Base-by-base conservation (phyloP, 1,284 basidiomycete species). In the Takashimella tepidaria region DNA sequence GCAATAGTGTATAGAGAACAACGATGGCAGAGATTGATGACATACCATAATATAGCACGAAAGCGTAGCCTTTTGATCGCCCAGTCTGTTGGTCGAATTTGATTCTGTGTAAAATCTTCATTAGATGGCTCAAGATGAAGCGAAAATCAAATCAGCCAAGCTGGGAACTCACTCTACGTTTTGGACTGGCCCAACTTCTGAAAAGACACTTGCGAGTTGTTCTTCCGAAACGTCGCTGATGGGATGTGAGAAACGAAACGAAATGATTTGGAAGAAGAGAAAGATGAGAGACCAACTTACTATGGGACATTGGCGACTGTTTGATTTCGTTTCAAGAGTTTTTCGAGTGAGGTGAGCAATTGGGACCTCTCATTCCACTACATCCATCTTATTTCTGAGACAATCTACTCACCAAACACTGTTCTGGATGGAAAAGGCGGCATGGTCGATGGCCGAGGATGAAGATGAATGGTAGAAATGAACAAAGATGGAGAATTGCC, bases 21-120 rank as follows among this genome's bases (percentile, higher is more conserved):
- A 23, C 19, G 24, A 41, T 13, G 20, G 51, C 19, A 25, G 41
- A 19, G 22, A 13, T 23, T 54, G 23, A 44, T 56, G 49, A 56
- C 83, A 75, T 81, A 92, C 91, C 91, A 66, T 88, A 86, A 73
- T 92, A 97, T 81, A 96, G 92, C 78, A 92, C 93, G 72, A 97
- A 97, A 12, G 93, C 95, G 72, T 96, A 98, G 13, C 96, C 95
- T 76, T 90, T 92, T 47, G 92, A 89, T 74, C 95, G 92, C 53
- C 93, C 92, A 19, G 92, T 96, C 55, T 92, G 89, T 63, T 90
- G 81, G 78, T 98, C 95, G 76, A 92, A 97, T 50, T 98, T 93
- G 59, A 96, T 83, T 69, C 92, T 93, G 68, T 11, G 37, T n/a
- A n/a, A n/a, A n/a, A n/a, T n/a, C n/a, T n/a, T n/a, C n/a, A n/a